Conservation (phyloP, 805 yeast species). For the Hanseniaspora nectarophila region DNA sequence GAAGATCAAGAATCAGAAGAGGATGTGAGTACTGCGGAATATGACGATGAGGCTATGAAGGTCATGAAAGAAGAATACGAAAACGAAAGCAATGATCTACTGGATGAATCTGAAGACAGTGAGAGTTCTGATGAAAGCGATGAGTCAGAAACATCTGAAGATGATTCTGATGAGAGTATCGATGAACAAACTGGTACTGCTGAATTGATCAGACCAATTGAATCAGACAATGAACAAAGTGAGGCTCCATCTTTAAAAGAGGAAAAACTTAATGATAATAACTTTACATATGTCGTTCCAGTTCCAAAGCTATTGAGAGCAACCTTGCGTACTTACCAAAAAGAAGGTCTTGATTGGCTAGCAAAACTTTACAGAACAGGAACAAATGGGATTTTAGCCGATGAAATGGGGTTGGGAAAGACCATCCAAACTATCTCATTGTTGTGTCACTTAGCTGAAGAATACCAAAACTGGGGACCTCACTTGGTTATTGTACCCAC, state of each 20-base stretch:
- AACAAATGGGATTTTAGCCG: constrained; percentile 94
- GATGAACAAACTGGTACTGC: constrained; percentile 3
- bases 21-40: constrained; percentile 16
- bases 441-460: constrained; percentile 80
- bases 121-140: constrained; percentile 1
- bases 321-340: constrained; percentile 76
- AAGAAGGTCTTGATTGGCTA: constrained; percentile 93
- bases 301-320: constrained; percentile 65
- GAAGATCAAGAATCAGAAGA: constrained; percentile 9
- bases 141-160: neutral
- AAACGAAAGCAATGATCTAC: neutral
- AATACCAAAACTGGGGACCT: constrained; percentile 93
- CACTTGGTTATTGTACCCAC: constrained; percentile 96
- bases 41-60: constrained; percentile 15
- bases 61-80: constrained; percentile 7
- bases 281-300: constrained; percentile 47
- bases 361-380: constrained; percentile 85
- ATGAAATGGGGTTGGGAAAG: constrained; percentile 97
- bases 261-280: constrained; percentile 14
- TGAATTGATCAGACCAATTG: constrained; percentile 19
- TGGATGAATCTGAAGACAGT: constrained; percentile 7
- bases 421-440: constrained; percentile 91
- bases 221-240: constrained; percentile 20
- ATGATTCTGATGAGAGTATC: neutral
- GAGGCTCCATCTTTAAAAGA: constrained; percentile 17